Evolutionary conservation across 2,329 filamentous ascomycete species (phyloP), one percentile per base, ranked within the genome.

Genomic region (Ophiocordyceps camponoti-saundersi): DNA sequence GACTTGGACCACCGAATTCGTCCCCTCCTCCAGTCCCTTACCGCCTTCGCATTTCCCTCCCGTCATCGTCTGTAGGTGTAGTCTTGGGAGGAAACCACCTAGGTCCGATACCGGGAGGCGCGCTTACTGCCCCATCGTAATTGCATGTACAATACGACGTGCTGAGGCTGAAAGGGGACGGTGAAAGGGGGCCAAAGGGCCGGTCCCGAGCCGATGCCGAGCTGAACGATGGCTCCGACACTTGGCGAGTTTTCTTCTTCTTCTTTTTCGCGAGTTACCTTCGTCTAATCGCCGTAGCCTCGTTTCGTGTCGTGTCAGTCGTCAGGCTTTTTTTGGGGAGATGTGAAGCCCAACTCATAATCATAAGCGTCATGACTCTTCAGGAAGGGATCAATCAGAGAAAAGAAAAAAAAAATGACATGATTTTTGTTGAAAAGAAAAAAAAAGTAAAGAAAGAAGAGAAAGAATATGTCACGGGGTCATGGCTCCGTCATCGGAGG

Each of bases 401-500:
- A 26, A 26, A 26, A 8, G 8, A 26, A 26, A 8, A 26, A 8
- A 26, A 5, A 8, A 26, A 4, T 26, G 23, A 26, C 4, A 26
- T 26, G 8, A 26, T n/a, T n/a, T n/a, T n/a, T n/a, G n/a, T n/a
- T n/a, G 23, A 26, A 26, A 26, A 26, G 8, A 26, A 8, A 26
- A 26, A 26, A 8, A 26, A 4, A 8, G 23, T 4, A 26, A 26
- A 8, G 4, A 5, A 26, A 26, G 23, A 26, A 18, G 16, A 39
- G 6, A 39, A 18, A n/a, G 6, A 15, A 3, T 5, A 5, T 39
- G 3, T 18, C 15, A 3, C n/a, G 5, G 8, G 32, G 32, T 13
- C 8, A 36, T 16, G 15, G 5, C 16, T 39, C 13, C 34, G 34
- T 59, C 63, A 69, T 52, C 66, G 59, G 61, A 69, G 73, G 54